A percentile compares a stretch with the other conserved stretches of the same genome.
These are phyloP conservation scores for Sporothrix globosa DNA, from an alignment of 2,329 filamentous ascomycete genomes.

Conservation along the genomic window DNA sequence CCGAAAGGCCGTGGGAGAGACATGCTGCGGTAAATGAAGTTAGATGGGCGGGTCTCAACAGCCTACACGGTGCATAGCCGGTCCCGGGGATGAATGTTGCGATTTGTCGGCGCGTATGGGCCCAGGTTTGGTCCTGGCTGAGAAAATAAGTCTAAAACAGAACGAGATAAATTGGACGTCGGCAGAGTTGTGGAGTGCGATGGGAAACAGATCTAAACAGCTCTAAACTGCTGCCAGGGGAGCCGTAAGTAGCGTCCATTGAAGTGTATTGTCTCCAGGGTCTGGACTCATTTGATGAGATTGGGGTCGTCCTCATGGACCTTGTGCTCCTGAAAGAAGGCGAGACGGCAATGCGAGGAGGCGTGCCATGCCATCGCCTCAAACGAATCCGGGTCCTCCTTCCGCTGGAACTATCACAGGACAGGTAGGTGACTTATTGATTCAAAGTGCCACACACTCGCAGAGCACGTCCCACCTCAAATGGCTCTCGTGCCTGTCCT, in stretches of 20 bases:
- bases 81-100: slow-evolving; percentile 23
- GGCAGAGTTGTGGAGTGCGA: not conserved
- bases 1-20: slow-evolving; percentile 28
- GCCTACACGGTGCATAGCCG: slow-evolving; percentile 30
- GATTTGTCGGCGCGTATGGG: not conserved
- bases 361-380: not conserved
- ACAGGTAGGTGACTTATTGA: not conserved
- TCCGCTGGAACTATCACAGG: slow-evolving; percentile 12
- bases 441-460: slow-evolving; percentile 5
- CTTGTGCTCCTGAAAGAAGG: not conserved
- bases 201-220: not conserved
- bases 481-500: not conserved
- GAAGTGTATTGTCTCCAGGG: not conserved
- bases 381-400: not conserved
- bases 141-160: not conserved
- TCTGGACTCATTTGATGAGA: slow-evolving; percentile 12
- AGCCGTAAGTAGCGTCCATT: not conserved
- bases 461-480: not conserved
- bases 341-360: not conserved
- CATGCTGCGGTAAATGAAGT: slow-evolving; percentile 24
- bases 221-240: not conserved
- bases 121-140: not conserved
- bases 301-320: not conserved
- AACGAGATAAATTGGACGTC: not conserved
- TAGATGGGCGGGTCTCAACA: slow-evolving; percentile 29